Conservation (phyloP, 2,329 filamentous ascomycete genomes). For the Cladophialophora immunda region DNA sequence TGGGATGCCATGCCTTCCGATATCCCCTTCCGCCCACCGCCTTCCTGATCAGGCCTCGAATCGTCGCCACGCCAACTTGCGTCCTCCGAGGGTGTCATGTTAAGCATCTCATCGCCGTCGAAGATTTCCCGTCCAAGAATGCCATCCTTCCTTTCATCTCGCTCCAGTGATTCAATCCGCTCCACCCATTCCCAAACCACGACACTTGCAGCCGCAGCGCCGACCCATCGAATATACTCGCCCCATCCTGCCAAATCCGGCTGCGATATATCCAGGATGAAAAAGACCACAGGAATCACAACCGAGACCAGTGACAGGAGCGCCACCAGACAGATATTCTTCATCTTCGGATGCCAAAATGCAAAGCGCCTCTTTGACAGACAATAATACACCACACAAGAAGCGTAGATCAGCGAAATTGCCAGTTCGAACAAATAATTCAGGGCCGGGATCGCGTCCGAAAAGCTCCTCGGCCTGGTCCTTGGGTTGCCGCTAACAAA, state of each 20-base stretch:
- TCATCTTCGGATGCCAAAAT: conserved; percentile 90
- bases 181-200: conserved; percentile 99
- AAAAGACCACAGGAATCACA: conserved; percentile 89
- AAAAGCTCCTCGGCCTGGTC: conserved; percentile 76
- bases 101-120: conserved; percentile 92
- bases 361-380: conserved; percentile 91
- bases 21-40: conserved; percentile 23
- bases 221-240: conserved; percentile 96
- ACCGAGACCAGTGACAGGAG: conserved; percentile 81
- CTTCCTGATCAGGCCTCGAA: conserved; percentile 20
- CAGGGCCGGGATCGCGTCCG: conserved; percentile 87
- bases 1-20: conserved; percentile 21
- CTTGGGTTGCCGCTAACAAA: conserved; percentile 70
- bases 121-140: conserved; percentile 91
- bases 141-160: conserved; percentile 92
- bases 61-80: conserved; percentile 55
- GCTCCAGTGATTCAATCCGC: conserved; percentile 87
- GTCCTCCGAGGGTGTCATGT: conserved; percentile 68
- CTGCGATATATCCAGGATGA: conserved; percentile 87
- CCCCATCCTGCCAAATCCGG: conserved; percentile 90
- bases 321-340: conserved; percentile 84
- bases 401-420: conserved; percentile 85
- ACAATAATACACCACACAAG: conserved; percentile 93
- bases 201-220: conserved; percentile 91
- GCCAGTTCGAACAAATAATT: conserved; percentile 91